Evolutionary conservation across 1,284 basidiomycete species (phyloP), one percentile per base, ranked within the genome.

Genomic region (Singerocomus inundabilis): DNA sequence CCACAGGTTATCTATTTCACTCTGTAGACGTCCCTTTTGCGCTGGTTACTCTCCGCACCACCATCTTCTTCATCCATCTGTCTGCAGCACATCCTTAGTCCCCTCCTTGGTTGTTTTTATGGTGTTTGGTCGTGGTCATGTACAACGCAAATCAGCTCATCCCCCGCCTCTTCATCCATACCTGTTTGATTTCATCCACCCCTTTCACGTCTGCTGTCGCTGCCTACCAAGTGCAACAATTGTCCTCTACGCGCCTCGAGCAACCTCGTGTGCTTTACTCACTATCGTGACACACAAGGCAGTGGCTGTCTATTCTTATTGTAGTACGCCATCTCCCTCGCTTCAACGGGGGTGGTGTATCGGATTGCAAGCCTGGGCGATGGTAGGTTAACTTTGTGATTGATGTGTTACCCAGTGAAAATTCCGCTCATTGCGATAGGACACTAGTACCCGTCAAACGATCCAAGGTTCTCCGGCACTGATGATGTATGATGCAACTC

Each of bases 61-160:
- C 38, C 58, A 56, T 59, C 53, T 49, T 58, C 49, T 50, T 54
- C 59, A 50, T 43, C 54, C 49, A 54, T 57, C 55, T 60, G 59
- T 57, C 56, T 55, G 51, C 64, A 55, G 38, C 62, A 49, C 57
- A 44, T 53, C 51, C 51, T 35, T 55, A 46, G 43, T 53, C 53
- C 54, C 34, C 26, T 51, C 66, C 49, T 69, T 66, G 66, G 62
- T 61, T 70, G 63, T 60, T 70, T 62, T 67, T 70, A 68, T 62
- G 67, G 62, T 67, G 68, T 69, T 68, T 51, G 48, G 51, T 70
- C 50, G 67, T 70, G 67, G 61, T 66, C 67, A 50, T 70, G 69
- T 67, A 67, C 66, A 66, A 69, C 61, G 64, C 65, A 62, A 59
- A 66, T 51, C 65, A 58, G 52, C 57, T 57, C 67, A 55, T 46